A percentile compares a stretch with the other conserved stretches of the same genome.
Conservation (phyloP, 2,329 filamentous ascomycete genomes). For the Triangularia setosa region DNA sequence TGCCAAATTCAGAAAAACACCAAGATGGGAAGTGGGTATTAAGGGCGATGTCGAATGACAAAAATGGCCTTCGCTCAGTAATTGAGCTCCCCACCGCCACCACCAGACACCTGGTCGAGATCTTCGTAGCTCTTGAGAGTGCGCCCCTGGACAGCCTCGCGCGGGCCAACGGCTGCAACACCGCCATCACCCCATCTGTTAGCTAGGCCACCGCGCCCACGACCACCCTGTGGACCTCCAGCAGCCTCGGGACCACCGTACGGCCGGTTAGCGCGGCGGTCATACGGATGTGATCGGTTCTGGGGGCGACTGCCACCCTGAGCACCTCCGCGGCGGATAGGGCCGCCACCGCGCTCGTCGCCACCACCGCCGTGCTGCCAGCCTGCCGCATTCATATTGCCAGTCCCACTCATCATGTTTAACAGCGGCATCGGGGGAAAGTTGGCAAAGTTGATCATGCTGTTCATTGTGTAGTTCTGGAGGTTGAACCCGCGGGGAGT, state of each 20-base stretch:
- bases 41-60: neutral
- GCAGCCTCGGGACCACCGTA: constrained; percentile 37
- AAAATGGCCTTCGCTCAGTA: constrained; percentile 54
- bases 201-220: constrained; percentile 43
- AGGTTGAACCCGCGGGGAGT: constrained; percentile 92
- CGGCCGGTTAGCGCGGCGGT: constrained; percentile 58
- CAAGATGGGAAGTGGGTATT: neutral
- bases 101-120: constrained; percentile 75
- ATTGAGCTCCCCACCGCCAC: constrained; percentile 79
- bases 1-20: neutral
- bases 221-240: constrained; percentile 43
- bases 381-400: constrained; percentile 40
- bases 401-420: constrained; percentile 47
- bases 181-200: constrained; percentile 71
- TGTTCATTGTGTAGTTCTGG: constrained; percentile 62
- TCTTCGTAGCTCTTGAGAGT: constrained; percentile 98
- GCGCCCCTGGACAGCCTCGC: constrained; percentile 86
- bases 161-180: constrained; percentile 73
- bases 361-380: constrained; percentile 53
- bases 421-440: constrained; percentile 51
- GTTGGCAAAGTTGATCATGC: constrained; percentile 56
- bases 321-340: constrained; percentile 62
- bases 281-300: constrained; percentile 68
- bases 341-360: constrained; percentile 53
- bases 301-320: constrained; percentile 50